Conservation (phyloP, 257 asterid genomes). For the Cinchona pubescens region DNA sequence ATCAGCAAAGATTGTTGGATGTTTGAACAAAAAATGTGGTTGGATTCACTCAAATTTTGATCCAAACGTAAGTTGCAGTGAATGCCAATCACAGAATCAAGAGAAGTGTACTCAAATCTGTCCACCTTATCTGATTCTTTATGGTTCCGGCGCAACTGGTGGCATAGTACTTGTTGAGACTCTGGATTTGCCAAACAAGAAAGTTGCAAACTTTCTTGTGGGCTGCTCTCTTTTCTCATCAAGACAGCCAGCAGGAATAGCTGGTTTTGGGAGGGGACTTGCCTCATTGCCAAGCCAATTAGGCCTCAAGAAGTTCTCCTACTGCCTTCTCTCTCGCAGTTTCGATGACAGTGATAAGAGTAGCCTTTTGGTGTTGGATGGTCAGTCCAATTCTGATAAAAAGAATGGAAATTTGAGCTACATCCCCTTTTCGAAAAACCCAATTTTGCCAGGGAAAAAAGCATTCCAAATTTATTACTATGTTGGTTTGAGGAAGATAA, state of each 20-base stretch:
- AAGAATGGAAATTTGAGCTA: conserved; percentile 42
- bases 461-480: conserved; percentile 56
- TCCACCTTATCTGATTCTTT: conserved; percentile 72
- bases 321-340: conserved; percentile 66
- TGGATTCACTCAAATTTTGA: conserved; percentile 62
- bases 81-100: conserved; percentile 27
- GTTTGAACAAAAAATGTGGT: conserved; percentile 65
- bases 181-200: conserved; percentile 39
- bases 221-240: conserved; percentile 81
- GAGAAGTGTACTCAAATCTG: conserved; percentile 63
- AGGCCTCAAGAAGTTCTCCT: conserved; percentile 68
- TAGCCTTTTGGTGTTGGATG: conserved; percentile 51
- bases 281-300: conserved; percentile 69
- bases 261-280: conserved; percentile 74
- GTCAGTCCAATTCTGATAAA: conserved; percentile 32
- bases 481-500: conserved; percentile 48
- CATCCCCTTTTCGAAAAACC: conserved; percentile 49
- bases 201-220: conserved; percentile 45
- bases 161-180: conserved; percentile 69
- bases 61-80: conserved; percentile 44
- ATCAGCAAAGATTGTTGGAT: conserved; percentile 60
- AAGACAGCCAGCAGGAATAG: conserved; percentile 72
- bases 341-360: conserved; percentile 50
- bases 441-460: conserved; percentile 25
- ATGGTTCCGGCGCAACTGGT: conserved; percentile 75